Conservation (phyloP, 345 rosid genomes). For the Ceriops decandra region DNA sequence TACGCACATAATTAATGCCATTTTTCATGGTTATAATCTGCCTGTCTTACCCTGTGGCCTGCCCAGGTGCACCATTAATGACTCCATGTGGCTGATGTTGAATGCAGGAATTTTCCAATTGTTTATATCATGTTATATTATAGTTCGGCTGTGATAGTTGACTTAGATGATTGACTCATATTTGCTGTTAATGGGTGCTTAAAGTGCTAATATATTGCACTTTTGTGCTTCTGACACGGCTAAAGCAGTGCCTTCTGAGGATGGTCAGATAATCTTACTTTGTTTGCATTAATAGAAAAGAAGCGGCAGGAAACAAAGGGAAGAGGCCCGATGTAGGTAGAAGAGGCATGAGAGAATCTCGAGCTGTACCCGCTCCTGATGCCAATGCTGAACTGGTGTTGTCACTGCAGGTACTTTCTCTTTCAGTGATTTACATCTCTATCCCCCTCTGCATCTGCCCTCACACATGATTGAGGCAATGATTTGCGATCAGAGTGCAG, state of each 20-base stretch:
- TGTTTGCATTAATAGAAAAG: constrained; percentile 53
- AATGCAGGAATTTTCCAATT: background rate
- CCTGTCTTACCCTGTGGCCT: background rate
- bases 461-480: background rate
- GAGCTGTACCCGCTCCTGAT: constrained; percentile 93
- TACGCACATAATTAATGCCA: background rate
- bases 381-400: constrained; percentile 84
- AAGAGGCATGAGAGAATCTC: constrained; percentile 75
- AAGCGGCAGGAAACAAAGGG: constrained; percentile 65
- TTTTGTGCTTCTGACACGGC: background rate
- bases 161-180: background rate
- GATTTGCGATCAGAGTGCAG: background rate
- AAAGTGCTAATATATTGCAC: background rate
- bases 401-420: constrained; percentile 72
- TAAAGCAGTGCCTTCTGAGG: background rate
- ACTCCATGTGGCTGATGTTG: background rate
- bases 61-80: background rate
- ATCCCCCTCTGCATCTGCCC: background rate
- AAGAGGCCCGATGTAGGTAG: constrained; percentile 64
- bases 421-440: background rate
- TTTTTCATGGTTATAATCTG: background rate
- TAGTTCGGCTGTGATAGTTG: background rate
- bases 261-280: constrained; percentile 6
- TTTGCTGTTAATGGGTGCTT: background rate
- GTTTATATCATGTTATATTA: background rate